phyloP scores from a whole-genome alignment of 2,329 filamentous ascomycete species.

The Thermothelomyces thermophilus region DNA sequence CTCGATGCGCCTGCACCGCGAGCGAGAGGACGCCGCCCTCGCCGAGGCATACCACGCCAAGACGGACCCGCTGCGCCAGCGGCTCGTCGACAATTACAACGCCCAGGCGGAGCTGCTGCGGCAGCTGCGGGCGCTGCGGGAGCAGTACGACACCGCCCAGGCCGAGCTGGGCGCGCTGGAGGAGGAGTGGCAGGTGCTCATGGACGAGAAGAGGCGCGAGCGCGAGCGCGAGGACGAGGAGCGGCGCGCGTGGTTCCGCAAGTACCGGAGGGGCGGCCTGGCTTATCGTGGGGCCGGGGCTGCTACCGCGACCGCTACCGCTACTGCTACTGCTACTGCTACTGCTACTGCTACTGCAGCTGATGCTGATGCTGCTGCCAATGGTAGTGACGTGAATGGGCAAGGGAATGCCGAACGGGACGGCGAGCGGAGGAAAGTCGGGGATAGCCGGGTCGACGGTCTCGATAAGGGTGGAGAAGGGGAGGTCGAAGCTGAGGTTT shows the following conservation, averaged over 20 bases:
- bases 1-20: constrained; percentile 17
- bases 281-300: constrained; percentile 1
- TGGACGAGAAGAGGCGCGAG: background rate
- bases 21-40: constrained; percentile 28
- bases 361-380: background rate
- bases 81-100: constrained; percentile 27
- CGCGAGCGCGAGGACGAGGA: constrained; percentile 9
- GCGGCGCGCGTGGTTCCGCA: constrained; percentile 12
- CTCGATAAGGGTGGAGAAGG: too few relatives aligned
- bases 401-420: too few relatives aligned
- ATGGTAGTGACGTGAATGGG: too few relatives aligned
- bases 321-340: background rate
- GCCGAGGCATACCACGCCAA: constrained; percentile 30
- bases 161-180: background rate
- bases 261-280: constrained; percentile 9
- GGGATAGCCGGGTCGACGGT: too few relatives aligned
- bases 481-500: too few relatives aligned
- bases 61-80: background rate
- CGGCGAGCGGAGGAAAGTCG: too few relatives aligned
- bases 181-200: background rate
- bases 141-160: background rate
- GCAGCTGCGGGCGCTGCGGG: constrained; percentile 4
- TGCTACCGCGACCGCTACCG: too few relatives aligned
- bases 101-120: constrained; percentile 22
- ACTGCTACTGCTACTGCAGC: too few relatives aligned